These are phyloP conservation scores for Xylariales sp. DNA, from an alignment of 2,329 filamentous ascomycete species.

Conservation along the genomic window DNA sequence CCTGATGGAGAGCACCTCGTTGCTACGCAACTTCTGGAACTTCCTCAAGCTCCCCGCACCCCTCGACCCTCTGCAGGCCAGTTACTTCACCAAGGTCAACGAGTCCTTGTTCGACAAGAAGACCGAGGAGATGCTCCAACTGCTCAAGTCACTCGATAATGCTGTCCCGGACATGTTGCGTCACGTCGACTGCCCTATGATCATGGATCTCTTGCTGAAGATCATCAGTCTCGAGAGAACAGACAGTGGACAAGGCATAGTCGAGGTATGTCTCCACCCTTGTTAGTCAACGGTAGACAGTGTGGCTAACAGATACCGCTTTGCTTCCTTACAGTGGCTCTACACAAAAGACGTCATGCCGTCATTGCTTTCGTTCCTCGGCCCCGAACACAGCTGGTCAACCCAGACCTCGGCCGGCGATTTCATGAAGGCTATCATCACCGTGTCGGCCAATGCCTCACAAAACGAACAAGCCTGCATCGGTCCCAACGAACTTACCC, in stretches of 20 bases:
- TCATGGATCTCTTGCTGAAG: slow-evolving; percentile 95
- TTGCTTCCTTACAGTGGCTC: slow-evolving; percentile 77
- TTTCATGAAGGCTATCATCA: slow-evolving; percentile 98
- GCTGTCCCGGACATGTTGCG: slow-evolving; percentile 81
- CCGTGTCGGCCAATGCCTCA: slow-evolving; percentile 95
- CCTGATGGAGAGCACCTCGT: slow-evolving; percentile 75
- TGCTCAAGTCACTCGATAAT: slow-evolving; percentile 78
- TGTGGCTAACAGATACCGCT: no score
- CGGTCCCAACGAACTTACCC: slow-evolving; percentile 91
- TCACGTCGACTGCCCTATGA: slow-evolving; percentile 95
- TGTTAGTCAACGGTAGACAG: slow-evolving; percentile 2
- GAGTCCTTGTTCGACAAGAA: slow-evolving; percentile 97
- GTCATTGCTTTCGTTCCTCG: slow-evolving; percentile 78
- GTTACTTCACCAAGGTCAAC: slow-evolving; percentile 98
- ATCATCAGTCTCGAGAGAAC: slow-evolving; percentile 94
- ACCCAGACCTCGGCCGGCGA: slow-evolving; percentile 96
- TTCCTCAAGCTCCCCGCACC: slow-evolving; percentile 82
- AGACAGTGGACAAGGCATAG: slow-evolving; percentile 85
- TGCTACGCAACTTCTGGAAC: slow-evolving; percentile 82
- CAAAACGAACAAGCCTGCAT: slow-evolving; percentile 99
- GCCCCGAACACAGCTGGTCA: slow-evolving; percentile 77
- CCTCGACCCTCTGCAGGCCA: slow-evolving; percentile 87
- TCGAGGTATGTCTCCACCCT: slow-evolving; percentile 61
- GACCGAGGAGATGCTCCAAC: slow-evolving; percentile 91
- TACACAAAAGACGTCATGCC: slow-evolving; percentile 86